Conservation (phyloP, 306 rosid species). For the Dryas alaskensis region DNA sequence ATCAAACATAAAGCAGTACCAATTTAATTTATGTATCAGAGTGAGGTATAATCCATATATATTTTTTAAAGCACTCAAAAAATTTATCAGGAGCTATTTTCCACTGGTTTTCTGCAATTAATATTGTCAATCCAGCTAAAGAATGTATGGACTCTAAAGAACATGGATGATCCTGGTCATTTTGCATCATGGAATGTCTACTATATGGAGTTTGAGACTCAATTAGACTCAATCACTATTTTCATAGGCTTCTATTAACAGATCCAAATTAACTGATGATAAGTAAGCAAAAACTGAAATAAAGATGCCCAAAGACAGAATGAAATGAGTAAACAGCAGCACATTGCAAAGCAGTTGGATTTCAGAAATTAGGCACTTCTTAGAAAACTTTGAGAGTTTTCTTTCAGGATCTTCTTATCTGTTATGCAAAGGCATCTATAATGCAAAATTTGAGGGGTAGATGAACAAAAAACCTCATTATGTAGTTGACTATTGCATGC, state of each 20-base stretch:
- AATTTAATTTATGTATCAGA: not conserved
- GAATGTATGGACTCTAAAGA: too few relatives aligned
- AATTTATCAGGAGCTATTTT: not conserved
- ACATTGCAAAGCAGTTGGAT: not conserved
- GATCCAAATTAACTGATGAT: not conserved
- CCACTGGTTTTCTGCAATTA: not conserved
- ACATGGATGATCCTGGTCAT: not conserved
- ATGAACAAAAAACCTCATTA: not conserved
- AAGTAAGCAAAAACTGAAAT: not conserved
- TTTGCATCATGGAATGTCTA: not conserved
- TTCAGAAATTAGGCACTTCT: not conserved
- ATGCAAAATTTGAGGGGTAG: not conserved
- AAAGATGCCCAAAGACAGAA: not conserved
- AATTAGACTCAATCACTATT: too few relatives aligned
- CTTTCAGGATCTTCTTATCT: too few relatives aligned
- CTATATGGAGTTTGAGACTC: not conserved
- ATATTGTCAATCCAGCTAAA: not conserved
- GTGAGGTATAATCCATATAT: not conserved
- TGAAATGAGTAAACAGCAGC: slow-evolving; percentile 17
- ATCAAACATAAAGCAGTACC: not conserved
- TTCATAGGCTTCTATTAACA: not conserved
- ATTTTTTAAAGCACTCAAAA: too few relatives aligned
- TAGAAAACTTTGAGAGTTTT: too few relatives aligned
- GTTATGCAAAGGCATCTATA: too few relatives aligned
- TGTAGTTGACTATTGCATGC: not conserved